Evolutionary conservation across 257 asterid species (phyloP), one percentile per base, ranked within the genome.

Genomic region (Orobanche coerulescens): DNA sequence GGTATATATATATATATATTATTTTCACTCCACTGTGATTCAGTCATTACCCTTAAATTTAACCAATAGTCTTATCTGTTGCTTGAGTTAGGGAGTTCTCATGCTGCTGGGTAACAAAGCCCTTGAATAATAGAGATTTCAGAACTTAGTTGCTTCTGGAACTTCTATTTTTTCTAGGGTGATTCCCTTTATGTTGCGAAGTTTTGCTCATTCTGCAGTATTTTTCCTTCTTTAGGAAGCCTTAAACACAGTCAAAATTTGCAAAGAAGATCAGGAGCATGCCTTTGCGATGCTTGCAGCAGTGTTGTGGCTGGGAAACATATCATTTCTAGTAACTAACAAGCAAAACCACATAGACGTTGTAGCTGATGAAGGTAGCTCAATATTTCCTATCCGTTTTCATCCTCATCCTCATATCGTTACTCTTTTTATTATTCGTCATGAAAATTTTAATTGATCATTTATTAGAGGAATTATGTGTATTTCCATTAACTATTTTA

Each of bases 271-370:
- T 47, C 96, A 89, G 72, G 90, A 84, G 68, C 86, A 76, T 33
- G 78, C 71, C 68, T 86, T 93, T 68, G 85, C 77, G 81, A 80
- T 89, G 91, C 82, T 86, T 74, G 88, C 97, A 71, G 90, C 97
- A 28, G 90, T 93, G 60, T 71, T 93, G 71, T 93, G 99, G 99
- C 77, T 93, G 73, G 99, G 99, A 61, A 86, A 93, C 82, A 86
- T 89, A 65, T 78, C 95, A 7, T 93, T 93, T 77, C 73, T 62
- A 49, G 94, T 78, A 28, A 75, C 69, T 47, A 89, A 81, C 84
- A 66, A 75, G 53, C 94, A 80, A 77, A 80, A 78, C 76, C 88
- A 81, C 68, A 67, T 81, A 54, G 94, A 89, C 64, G 85, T 89
- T 53, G 87, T 78, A 48, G 71, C 72, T 69, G 80, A 79, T 78